A percentile compares a stretch with the other conserved stretches of the same genome.
Evolutionary conservation across 225 moss, liverwort and hornwort species (phyloP).

Genomic region (Bryoerythrophyllum caledonicum): DNA sequence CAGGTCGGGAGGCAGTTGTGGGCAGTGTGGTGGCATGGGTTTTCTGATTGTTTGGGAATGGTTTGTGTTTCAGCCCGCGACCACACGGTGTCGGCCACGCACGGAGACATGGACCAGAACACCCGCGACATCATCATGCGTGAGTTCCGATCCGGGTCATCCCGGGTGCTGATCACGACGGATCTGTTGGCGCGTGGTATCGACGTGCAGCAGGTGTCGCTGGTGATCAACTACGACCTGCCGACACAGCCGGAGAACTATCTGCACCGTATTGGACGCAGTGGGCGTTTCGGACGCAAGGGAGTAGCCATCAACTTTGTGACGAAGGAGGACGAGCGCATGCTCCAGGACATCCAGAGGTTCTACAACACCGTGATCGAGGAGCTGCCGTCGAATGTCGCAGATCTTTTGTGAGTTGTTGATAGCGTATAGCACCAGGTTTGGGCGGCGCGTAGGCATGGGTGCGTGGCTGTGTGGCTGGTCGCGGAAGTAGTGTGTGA

Average conservation of each 20-base stretch:
- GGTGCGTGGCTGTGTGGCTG: not conserved
- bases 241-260: conserved; percentile 82
- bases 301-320: conserved; percentile 87
- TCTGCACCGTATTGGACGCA: conserved; percentile 71
- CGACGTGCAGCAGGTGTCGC: conserved; percentile 74
- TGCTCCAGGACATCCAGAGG: conserved; percentile 87
- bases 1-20: too few relatives aligned
- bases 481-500: conserved; percentile 33
- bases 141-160: conserved; percentile 74
- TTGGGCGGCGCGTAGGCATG: not conserved
- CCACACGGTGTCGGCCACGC: conserved; percentile 67
- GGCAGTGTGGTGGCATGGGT: not conserved
- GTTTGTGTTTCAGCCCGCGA: conserved; percentile 37
- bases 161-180: conserved; percentile 66
- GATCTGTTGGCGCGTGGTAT: conserved; percentile 76
- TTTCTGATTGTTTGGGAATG: not conserved
- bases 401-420: conserved; percentile 67
- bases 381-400: conserved; percentile 74
- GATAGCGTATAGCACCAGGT: conserved; percentile 33
- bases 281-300: conserved; percentile 80
- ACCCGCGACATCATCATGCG: conserved; percentile 80
- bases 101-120: conserved; percentile 84
- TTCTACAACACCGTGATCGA: conserved; percentile 77
- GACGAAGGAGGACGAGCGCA: conserved; percentile 74
- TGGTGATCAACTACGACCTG: conserved; percentile 79